A percentile compares a stretch with the other conserved stretches of the same genome.
phyloP scores from a whole-genome alignment of 1,139 yeast species.

The Kodamaea alishanica region DNA sequence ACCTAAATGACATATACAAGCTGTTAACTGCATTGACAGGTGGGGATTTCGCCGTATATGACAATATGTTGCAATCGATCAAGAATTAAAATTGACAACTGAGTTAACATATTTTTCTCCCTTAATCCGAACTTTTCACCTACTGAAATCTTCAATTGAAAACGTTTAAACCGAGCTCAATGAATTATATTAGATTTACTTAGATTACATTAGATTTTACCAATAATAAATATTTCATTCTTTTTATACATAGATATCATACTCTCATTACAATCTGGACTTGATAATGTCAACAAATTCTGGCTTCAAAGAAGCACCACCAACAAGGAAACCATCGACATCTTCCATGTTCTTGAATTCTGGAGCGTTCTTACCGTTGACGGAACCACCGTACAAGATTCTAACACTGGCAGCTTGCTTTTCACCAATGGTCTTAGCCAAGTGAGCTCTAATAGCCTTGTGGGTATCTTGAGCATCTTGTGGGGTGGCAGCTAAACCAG shows the following conservation, averaged over 20 bases:
- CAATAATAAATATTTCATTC: constrained; percentile 2
- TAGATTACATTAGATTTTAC: too few relatives aligned
- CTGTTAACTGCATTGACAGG: constrained; percentile 3
- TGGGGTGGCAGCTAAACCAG: constrained; percentile 98
- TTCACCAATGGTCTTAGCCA: constrained; percentile 71
- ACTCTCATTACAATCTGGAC: constrained; percentile 63
- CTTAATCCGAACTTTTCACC: too few relatives aligned
- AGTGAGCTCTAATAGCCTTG: constrained; percentile 79
- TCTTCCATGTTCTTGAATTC: constrained; percentile 90
- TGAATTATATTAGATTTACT: too few relatives aligned
- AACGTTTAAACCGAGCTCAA: too few relatives aligned
- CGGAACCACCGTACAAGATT: constrained; percentile 98
- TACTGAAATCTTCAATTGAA: too few relatives aligned
- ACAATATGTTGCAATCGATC: constrained; percentile 4
- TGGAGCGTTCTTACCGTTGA: constrained; percentile 89
- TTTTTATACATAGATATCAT: not conserved
- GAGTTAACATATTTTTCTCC: too few relatives aligned
- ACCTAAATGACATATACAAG: constrained; percentile 18
- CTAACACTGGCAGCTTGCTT: constrained; percentile 74
- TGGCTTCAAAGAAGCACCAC: constrained; percentile 99
- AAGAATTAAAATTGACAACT: too few relatives aligned
- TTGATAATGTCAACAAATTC: constrained; percentile 94
- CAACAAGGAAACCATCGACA: constrained; percentile 98
- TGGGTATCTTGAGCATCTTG: constrained; percentile 97
- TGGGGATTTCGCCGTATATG: constrained; percentile 3